Percentiles rank a stretch among this genome's conserved stretches.
These are phyloP conservation scores for Primulina tabacum DNA, from an alignment of 257 asterid genomes.

Conservation along the genomic window DNA sequence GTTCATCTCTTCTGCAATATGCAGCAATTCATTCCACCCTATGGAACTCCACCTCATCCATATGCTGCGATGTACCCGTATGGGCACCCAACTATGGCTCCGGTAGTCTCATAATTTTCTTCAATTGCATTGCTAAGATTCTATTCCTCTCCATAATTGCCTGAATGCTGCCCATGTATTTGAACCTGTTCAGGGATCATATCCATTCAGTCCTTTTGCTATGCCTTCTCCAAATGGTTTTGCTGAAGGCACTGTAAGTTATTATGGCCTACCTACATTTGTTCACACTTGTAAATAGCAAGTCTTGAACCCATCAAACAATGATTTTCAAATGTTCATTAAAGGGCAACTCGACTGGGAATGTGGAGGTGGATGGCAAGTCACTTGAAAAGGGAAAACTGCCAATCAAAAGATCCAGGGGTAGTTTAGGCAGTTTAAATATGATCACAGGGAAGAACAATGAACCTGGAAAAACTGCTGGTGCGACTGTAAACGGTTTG, in stretches of 20 bases:
- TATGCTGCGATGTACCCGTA: constrained; percentile 97
- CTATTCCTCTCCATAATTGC: constrained; percentile 11
- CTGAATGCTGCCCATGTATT: constrained; percentile 19
- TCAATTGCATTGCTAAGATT: constrained; percentile 13
- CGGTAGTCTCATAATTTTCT: constrained; percentile 43
- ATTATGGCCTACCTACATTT: neutral
- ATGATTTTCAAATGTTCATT: constrained; percentile 15
- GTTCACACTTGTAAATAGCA: constrained; percentile 20
- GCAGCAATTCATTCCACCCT: constrained; percentile 67
- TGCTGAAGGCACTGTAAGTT: constrained; percentile 55
- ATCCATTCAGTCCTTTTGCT: constrained; percentile 90
- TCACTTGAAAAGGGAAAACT: constrained; percentile 78
- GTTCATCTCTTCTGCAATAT: neutral
- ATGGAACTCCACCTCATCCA: constrained; percentile 93
- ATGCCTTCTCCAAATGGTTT: constrained; percentile 61
- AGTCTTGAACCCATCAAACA: constrained; percentile 24
- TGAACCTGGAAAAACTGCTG: constrained; percentile 55
- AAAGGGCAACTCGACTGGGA: constrained; percentile 62
- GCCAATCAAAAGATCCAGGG: constrained; percentile 91
- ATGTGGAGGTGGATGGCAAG: constrained; percentile 69
- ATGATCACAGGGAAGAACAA: constrained; percentile 73
- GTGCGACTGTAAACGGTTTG: constrained; percentile 56
- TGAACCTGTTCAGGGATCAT: constrained; percentile 58
- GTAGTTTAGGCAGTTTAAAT: constrained; percentile 81
- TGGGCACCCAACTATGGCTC: constrained; percentile 94